These are phyloP conservation scores for Ceratobasidium sp. DNA, from an alignment of 1,284 basidiomycete species.

Conservation along the genomic window DNA sequence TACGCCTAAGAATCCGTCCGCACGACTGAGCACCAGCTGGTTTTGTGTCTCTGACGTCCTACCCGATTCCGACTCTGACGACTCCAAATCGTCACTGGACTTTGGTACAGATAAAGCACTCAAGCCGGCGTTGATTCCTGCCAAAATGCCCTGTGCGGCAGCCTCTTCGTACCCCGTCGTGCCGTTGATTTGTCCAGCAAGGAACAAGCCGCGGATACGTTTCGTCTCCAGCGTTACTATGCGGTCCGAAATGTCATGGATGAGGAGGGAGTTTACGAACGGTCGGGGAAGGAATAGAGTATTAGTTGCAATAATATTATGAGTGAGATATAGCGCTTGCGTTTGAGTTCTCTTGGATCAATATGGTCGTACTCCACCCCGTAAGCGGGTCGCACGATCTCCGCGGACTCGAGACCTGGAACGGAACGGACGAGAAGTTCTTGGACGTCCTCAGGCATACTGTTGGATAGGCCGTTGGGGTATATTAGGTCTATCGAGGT, in stretches of 20 bases:
- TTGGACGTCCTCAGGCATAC: slow-evolving; percentile 87
- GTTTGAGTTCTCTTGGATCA: slow-evolving; percentile 83
- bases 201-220: slow-evolving; percentile 84
- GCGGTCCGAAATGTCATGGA: neutral
- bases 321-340: slow-evolving; percentile 60
- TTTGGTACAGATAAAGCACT: slow-evolving; percentile 63
- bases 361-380: slow-evolving; percentile 94
- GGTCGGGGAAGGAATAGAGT: slow-evolving; percentile 9
- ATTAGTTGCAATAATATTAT: slow-evolving; percentile 1
- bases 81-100: too few species aligned
- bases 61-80: too few species aligned
- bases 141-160: slow-evolving; percentile 86
- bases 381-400: slow-evolving; percentile 87
- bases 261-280: neutral
- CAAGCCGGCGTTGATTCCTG: slow-evolving; percentile 89
- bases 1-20: slow-evolving; percentile 87
- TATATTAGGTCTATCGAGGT: slow-evolving; percentile 77
- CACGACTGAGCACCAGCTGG: slow-evolving; percentile 78
- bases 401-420: slow-evolving; percentile 84
- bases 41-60: slow-evolving; percentile 50
- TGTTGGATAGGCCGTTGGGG: slow-evolving; percentile 90
- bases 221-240: slow-evolving; percentile 88
- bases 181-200: slow-evolving; percentile 91
- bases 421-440: slow-evolving; percentile 84
- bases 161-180: slow-evolving; percentile 96